phyloP scores from a whole-genome alignment of 441 rosid species.

The Aleurites moluccanus region DNA sequence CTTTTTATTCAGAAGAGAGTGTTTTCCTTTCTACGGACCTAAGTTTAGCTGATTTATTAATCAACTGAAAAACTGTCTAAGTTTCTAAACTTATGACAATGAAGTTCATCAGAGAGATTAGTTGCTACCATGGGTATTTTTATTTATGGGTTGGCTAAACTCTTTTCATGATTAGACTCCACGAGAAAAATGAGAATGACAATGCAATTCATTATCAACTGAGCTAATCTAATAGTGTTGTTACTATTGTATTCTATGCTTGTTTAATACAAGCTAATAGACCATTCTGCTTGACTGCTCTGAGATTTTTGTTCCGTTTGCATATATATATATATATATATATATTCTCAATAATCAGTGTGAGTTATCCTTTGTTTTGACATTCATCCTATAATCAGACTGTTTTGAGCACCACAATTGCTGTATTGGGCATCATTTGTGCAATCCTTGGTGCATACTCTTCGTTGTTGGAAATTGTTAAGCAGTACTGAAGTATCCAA shows the following conservation, averaged over 20 bases:
- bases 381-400: slow-evolving; percentile 39
- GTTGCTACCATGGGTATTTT: background rate
- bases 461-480: slow-evolving; percentile 42
- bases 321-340: background rate
- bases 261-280: no score
- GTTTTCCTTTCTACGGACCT: no score
- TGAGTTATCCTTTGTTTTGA: no score
- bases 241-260: no score
- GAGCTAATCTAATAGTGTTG: no score
- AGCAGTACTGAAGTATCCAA: slow-evolving; percentile 32
- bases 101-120: background rate
- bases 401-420: slow-evolving; percentile 40
- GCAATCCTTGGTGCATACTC: slow-evolving; percentile 65
- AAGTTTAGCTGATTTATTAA: no score
- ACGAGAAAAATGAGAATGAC: background rate
- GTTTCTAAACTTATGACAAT: background rate
- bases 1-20: no score
- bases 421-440: slow-evolving; percentile 47
- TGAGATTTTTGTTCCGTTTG: background rate
- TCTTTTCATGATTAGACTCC: background rate
- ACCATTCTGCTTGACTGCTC: background rate
- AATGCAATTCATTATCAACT: background rate
- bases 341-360: no score
- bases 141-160: background rate
- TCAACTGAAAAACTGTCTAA: no score